Evolutionary conservation across 2,329 filamentous ascomycete genomes (phyloP), one percentile per base, ranked within the genome.

Genomic region (Fusarium dlaminii): DNA sequence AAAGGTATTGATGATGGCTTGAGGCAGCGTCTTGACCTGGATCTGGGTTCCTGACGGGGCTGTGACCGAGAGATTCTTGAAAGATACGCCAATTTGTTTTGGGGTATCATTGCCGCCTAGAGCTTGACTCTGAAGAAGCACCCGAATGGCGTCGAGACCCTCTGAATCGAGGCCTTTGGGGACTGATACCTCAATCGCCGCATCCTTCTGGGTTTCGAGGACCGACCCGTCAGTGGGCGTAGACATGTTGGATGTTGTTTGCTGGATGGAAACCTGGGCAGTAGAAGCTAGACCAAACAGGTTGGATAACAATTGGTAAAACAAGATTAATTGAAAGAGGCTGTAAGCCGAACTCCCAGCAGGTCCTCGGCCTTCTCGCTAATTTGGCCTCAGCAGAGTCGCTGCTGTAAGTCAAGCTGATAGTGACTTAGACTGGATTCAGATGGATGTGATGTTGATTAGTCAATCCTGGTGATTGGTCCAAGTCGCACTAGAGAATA

Each of bases 331-430:
- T 24, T 13, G 12, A 17, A 20, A 51, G 48, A 24, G 17, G 8
- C n/a, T 24, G 22, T 11, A 10, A 34, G 48, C n/a, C 48, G 20
- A 51, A 6, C 13, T 20, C 17, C 12, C 48, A 51, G n/a, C 17
- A 51, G 13, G 3, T 15, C 0, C 48, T 34, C n/a, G 8, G 5
- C 24, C 12, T 20, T 8, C 8, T 14, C 3, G 17, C 30, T 20
- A 14, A 12, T n/a, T 46, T 14, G 17, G 8, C 42, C n/a, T 24
- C n/a, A 27, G 42, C 17, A 51, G 22, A 12, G 22, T 24, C n/a
- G 17, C 17, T 51, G 17, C 17, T 51, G 48, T 51, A 15, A 34
- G 30, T 34, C 30, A 11, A 15, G 30, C 12, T 51, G 30, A 9
- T 15, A 8, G 48, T 24, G 48, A 24, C 8, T 51, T 14, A 51